Percentiles rank a stretch among this genome's conserved stretches.
Conservation (phyloP, 257 asterid species). For the Linaria vulgaris region DNA sequence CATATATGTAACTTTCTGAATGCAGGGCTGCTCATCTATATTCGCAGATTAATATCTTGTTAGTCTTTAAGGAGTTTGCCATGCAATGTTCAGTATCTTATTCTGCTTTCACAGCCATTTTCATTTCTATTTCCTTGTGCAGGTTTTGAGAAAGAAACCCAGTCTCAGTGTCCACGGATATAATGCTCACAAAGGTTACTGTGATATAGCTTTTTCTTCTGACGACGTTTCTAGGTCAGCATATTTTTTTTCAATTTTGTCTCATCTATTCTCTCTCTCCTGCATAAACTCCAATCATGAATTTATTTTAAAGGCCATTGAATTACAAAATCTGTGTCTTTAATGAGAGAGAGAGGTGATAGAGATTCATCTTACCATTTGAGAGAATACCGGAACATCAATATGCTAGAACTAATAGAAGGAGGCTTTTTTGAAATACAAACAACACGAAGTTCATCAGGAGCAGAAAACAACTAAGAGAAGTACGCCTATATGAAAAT, state of each 20-base stretch:
- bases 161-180: conserved; percentile 70
- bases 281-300: conserved; percentile 17
- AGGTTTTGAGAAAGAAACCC: conserved; percentile 74
- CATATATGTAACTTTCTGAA: background rate
- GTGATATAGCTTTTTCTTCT: conserved; percentile 79
- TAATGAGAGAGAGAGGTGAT: conserved; percentile 6
- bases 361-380: background rate
- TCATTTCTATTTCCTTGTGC: conserved; percentile 33
- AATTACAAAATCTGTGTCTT: conserved; percentile 15
- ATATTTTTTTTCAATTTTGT: background rate
- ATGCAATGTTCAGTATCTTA: background rate
- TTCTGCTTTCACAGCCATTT: background rate
- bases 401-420: conserved; percentile 8
- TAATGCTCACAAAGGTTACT: conserved; percentile 61
- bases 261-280: conserved; percentile 5
- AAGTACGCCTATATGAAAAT: conserved; percentile 9
- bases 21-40: background rate
- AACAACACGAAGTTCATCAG: background rate
- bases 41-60: background rate
- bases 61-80: background rate
- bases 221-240: conserved; percentile 70
- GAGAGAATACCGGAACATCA: conserved; percentile 9
- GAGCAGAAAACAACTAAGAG: conserved; percentile 5
- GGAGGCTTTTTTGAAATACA: background rate
- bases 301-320: conserved; percentile 18